Evolutionary conservation across 768 basidiomycete species (phyloP).

Genomic region (Botryobasidium botryosum): DNA sequence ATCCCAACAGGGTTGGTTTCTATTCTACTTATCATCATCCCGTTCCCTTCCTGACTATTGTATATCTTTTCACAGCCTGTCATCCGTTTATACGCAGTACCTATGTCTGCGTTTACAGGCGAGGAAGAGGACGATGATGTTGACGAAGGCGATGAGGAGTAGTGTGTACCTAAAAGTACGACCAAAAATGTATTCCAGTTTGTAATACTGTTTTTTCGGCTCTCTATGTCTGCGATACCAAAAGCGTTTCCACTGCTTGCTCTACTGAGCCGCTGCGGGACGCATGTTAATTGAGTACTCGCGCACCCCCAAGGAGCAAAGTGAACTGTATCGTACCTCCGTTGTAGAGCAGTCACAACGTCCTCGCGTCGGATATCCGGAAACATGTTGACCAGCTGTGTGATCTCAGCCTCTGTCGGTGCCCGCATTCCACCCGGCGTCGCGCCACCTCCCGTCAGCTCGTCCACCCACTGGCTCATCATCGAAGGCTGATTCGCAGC

Average conservation of each 20-base stretch:
- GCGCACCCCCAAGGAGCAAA: neutral
- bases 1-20: constrained; percentile 82
- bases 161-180: constrained; percentile 1
- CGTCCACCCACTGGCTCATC: constrained; percentile 64
- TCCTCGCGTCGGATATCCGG: constrained; percentile 59
- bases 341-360: constrained; percentile 59
- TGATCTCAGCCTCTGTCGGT: constrained; percentile 60
- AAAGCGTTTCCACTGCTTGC: constrained; percentile 62
- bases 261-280: constrained; percentile 60
- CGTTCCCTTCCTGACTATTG: neutral
- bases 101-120: constrained; percentile 64
- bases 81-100: constrained; percentile 88
- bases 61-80: constrained; percentile 46
- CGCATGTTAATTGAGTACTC: neutral
- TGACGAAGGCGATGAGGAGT: constrained; percentile 25
- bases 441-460: constrained; percentile 49
- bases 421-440: constrained; percentile 45
- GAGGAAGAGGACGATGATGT: constrained; percentile 51
- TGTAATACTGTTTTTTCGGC: neutral
- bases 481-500: constrained; percentile 25
- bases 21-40: neutral
- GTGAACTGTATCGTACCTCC: constrained; percentile 39
- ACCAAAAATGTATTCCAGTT: neutral
- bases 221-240: constrained; percentile 20
- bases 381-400: constrained; percentile 64